Evolutionary conservation across 2,329 filamentous ascomycete species (phyloP).

Genomic region (Calonectria honghensis): DNA sequence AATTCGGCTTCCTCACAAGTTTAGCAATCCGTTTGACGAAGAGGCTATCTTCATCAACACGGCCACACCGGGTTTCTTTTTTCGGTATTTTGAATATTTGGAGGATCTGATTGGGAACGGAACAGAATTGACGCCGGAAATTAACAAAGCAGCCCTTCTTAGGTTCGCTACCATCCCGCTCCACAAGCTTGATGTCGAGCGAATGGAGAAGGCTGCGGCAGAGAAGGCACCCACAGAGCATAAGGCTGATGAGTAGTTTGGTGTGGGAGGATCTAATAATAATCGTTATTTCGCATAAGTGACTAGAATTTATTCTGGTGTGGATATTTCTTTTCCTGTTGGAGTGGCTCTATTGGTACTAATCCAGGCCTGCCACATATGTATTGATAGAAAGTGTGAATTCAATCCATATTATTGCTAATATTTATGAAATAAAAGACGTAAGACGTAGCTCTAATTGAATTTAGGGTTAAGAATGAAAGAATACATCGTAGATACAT

Average conservation of each 20-base stretch:
- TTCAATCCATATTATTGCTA: not conserved
- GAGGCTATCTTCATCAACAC: constrained; percentile 53
- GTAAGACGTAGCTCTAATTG: not conserved
- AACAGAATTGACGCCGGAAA: constrained; percentile 44
- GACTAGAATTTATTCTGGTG: not conserved
- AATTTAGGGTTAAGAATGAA: not conserved
- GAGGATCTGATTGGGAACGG: constrained; percentile 46
- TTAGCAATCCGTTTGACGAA: constrained; percentile 53
- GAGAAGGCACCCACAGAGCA: not conserved
- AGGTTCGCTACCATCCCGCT: constrained; percentile 48
- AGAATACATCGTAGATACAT: not conserved
- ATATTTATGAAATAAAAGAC: not conserved
- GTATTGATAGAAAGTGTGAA: not conserved
- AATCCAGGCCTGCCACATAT: no score
- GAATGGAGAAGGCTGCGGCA: constrained; percentile 10
- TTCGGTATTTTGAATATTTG: constrained; percentile 50
- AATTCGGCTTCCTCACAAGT: constrained; percentile 51
- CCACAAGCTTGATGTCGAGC: constrained; percentile 41
- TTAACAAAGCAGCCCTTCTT: constrained; percentile 44
- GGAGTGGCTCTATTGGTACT: not conserved
- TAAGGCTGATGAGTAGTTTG: not conserved
- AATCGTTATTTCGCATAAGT: not conserved
- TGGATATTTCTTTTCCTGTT: not conserved
- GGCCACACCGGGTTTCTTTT: constrained; percentile 48
- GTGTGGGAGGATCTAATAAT: not conserved